phyloP scores from a whole-genome alignment of 345 rosid genomes.

The Populus tremula region DNA sequence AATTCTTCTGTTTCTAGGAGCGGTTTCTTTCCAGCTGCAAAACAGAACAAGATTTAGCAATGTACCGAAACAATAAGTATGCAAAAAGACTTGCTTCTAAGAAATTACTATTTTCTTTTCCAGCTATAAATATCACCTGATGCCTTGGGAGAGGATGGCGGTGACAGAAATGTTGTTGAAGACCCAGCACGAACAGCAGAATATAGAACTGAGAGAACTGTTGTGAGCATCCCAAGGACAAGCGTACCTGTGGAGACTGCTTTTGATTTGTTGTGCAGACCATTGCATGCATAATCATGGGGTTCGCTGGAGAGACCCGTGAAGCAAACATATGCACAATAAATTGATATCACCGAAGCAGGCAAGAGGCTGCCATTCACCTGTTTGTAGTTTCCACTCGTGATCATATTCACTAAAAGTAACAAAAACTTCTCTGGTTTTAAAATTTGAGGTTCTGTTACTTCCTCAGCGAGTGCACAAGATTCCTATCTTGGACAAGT shows the following conservation, averaged over 20 bases:
- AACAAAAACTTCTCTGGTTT: too few relatives aligned
- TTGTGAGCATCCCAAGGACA: slow-evolving; percentile 85
- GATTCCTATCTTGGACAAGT: too few relatives aligned
- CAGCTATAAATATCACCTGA: slow-evolving; percentile 45
- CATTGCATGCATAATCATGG: slow-evolving; percentile 85
- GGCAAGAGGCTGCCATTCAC: slow-evolving; percentile 98
- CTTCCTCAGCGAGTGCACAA: too few relatives aligned
- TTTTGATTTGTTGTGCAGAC: slow-evolving; percentile 67
- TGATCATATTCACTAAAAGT: not conserved
- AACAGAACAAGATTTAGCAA: slow-evolving; percentile 17
- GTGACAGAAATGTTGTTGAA: slow-evolving; percentile 76
- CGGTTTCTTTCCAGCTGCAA: slow-evolving; percentile 58
- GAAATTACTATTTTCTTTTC: too few relatives aligned
- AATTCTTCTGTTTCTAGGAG: slow-evolving; percentile 61
- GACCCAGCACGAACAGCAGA: slow-evolving; percentile 97
- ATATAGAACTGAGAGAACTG: slow-evolving; percentile 80
- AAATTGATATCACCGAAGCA: slow-evolving; percentile 82
- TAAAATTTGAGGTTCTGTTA: too few relatives aligned
- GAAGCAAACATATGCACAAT: slow-evolving; percentile 93
- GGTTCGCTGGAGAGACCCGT: slow-evolving; percentile 98
- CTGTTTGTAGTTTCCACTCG: slow-evolving; percentile 37
- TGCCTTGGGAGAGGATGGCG: slow-evolving; percentile 78
- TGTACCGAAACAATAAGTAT: not conserved
- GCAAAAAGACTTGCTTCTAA: not conserved
- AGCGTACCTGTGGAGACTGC: slow-evolving; percentile 78